phyloP scores from a whole-genome alignment of 176 grass and related monocot species.

The Tillandsia leiboldiana region DNA sequence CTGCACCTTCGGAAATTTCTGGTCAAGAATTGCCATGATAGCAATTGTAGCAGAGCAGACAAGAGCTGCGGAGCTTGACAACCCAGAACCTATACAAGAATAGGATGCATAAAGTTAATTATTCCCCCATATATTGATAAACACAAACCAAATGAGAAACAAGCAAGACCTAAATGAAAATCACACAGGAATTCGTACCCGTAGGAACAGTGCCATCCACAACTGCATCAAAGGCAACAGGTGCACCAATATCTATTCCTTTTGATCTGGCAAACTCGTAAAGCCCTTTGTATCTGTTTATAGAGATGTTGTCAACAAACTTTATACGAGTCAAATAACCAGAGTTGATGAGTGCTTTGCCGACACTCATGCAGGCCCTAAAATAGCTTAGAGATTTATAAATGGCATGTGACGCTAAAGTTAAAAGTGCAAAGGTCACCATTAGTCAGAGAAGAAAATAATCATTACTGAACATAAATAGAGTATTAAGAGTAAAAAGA shows the following conservation, averaged over 20 bases:
- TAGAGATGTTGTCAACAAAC: background rate
- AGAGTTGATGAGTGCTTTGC: too few relatives aligned
- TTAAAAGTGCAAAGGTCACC: too few relatives aligned
- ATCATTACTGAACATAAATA: background rate
- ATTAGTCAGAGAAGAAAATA: too few relatives aligned
- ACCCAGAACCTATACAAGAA: conserved; percentile 58
- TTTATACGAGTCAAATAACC: background rate
- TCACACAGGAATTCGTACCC: conserved; percentile 27
- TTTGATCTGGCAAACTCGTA: conserved; percentile 71
- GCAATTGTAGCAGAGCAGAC: conserved; percentile 95
- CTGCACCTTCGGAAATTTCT: conserved; percentile 79
- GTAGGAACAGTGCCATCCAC: conserved; percentile 89
- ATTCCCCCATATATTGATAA: background rate
- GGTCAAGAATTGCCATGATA: conserved; percentile 73
- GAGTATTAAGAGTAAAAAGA: conserved; percentile 6
- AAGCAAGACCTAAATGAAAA: conserved; percentile 10
- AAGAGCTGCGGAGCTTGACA: conserved; percentile 95
- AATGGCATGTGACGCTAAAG: too few relatives aligned
- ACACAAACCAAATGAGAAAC: conserved; percentile 1
- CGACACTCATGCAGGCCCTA: background rate
- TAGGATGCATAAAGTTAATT: background rate
- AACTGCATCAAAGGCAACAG: conserved; percentile 65
- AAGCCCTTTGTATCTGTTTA: conserved; percentile 78
- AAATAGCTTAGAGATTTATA: too few relatives aligned
- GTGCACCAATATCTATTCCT: conserved; percentile 51